Conservation (phyloP, 768 basidiomycete species). For the Naganishia randhawae region DNA sequence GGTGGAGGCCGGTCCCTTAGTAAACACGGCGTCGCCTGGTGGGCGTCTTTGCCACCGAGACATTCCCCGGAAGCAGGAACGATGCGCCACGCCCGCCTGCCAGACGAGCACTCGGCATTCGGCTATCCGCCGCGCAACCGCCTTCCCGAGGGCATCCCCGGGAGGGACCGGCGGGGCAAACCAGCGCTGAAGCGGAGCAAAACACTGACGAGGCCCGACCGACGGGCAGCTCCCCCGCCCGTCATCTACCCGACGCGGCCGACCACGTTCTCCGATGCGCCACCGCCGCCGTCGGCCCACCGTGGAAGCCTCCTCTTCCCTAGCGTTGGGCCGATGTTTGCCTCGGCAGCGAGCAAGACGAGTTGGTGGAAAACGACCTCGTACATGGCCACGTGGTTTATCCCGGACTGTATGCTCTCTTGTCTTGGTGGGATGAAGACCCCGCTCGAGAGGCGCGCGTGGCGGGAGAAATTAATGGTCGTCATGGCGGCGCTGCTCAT, state of each 20-base stretch:
- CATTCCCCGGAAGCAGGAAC: no score
- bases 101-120: neutral
- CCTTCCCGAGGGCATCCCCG: neutral
- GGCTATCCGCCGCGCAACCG: neutral
- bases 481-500: conserved; percentile 79
- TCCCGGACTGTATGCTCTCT: conserved; percentile 69
- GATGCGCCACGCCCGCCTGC: neutral
- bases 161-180: neutral
- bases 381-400: conserved; percentile 81
- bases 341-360: conserved; percentile 33
- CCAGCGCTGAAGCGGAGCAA: conserved; percentile 64
- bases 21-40: neutral
- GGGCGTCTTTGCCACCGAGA: no score
- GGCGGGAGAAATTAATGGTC: conserved; percentile 94
- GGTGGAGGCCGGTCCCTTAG: no score
- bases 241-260: conserved; percentile 77
- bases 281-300: neutral
- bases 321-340: conserved; percentile 29
- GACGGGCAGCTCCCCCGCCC: conserved; percentile 86
- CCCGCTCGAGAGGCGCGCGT: conserved; percentile 73
- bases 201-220: conserved; percentile 93
- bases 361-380: conserved; percentile 77
- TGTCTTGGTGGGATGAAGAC: conserved; percentile 77
- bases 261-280: conserved; percentile 49
- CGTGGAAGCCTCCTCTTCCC: conserved; percentile 32